Percentiles rank a stretch among this genome's conserved stretches.
Conservation (phyloP, 352 stramenopile species). For the Pythium biforme region DNA sequence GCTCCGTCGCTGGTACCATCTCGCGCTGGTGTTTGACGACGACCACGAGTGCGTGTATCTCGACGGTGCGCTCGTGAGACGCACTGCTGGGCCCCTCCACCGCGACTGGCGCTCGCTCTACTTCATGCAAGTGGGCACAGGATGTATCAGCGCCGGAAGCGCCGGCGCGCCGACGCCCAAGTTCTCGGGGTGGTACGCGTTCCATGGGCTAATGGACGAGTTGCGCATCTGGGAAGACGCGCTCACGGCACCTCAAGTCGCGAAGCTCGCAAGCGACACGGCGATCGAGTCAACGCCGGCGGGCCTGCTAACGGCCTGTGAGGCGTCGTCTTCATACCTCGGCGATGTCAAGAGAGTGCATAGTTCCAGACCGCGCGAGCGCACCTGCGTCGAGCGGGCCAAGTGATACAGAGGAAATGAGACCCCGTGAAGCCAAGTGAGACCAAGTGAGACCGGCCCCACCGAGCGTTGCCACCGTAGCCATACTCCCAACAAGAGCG, state of each 20-base stretch:
- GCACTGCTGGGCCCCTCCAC: not conserved
- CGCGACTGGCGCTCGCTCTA: constrained; percentile 21
- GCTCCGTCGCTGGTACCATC: constrained; percentile 35
- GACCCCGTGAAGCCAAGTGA: not conserved
- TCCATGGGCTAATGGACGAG: constrained; percentile 33
- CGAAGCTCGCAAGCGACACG: constrained; percentile 8
- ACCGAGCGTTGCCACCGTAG: too few species aligned
- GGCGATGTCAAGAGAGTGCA: constrained; percentile 9
- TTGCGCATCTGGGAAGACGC: constrained; percentile 33
- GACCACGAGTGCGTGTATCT: constrained; percentile 28
- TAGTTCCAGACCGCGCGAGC: constrained; percentile 24
- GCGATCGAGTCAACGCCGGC: not conserved
- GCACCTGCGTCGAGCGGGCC: constrained; percentile 6
- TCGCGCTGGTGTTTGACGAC: constrained; percentile 32
- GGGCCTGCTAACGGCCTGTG: not conserved
- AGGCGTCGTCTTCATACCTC: constrained; percentile 6
- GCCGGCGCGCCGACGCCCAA: constrained; percentile 1
- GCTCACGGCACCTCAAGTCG: constrained; percentile 10
- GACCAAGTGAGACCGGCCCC: too few species aligned
- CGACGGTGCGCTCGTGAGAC: constrained; percentile 19
- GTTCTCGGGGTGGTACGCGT: constrained; percentile 30
- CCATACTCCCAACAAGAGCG: too few species aligned
- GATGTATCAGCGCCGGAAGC: constrained; percentile 16
- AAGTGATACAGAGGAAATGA: not conserved
- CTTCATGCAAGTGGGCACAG: constrained; percentile 23